These are phyloP conservation scores for Ilyonectria robusta DNA, from an alignment of 2,329 filamentous ascomycete species.

Conservation along the genomic window DNA sequence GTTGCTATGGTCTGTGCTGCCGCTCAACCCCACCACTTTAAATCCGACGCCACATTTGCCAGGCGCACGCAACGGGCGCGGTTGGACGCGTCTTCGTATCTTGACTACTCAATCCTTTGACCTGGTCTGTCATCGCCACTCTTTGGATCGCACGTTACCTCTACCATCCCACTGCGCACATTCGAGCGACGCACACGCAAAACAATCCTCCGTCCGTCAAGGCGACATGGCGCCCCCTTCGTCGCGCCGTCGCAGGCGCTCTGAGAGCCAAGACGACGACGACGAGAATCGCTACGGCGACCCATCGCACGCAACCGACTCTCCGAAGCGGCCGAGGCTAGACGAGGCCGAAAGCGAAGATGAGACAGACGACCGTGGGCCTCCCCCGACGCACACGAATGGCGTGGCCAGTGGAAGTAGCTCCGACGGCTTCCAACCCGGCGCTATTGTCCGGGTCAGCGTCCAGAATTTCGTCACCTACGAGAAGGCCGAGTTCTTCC, in stretches of 20 bases:
- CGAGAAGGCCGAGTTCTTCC: slow-evolving; percentile 89
- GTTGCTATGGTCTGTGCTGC: not conserved
- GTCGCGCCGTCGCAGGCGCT: slow-evolving; percentile 60
- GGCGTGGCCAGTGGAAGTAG: slow-evolving; percentile 31
- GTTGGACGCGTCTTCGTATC: slow-evolving; percentile 39
- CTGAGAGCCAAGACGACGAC: slow-evolving; percentile 56
- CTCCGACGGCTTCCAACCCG: slow-evolving; percentile 71
- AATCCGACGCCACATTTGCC: slow-evolving; percentile 34
- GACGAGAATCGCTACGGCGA: slow-evolving; percentile 42
- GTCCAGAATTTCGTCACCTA: slow-evolving; percentile 96
- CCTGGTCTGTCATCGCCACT: not conserved
- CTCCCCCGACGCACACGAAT: slow-evolving; percentile 31
- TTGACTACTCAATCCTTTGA: slow-evolving; percentile 7
- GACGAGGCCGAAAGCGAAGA: slow-evolving; percentile 38
- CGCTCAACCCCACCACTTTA: slow-evolving; percentile 45
- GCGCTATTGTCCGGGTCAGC: slow-evolving; percentile 89
- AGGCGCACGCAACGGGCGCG: slow-evolving; percentile 40
- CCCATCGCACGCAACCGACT: slow-evolving; percentile 46
- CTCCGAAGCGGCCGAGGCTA: slow-evolving; percentile 56
- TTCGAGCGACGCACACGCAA: not conserved
- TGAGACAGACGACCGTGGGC: slow-evolving; percentile 28
- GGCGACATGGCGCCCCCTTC: slow-evolving; percentile 48
- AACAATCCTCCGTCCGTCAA: not conserved
- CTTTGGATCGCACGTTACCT: slow-evolving; percentile 7
- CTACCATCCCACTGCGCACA: not conserved